Conservation (phyloP, 228 moss, liverwort and hornwort species). For the Sphagnum fallax region DNA sequence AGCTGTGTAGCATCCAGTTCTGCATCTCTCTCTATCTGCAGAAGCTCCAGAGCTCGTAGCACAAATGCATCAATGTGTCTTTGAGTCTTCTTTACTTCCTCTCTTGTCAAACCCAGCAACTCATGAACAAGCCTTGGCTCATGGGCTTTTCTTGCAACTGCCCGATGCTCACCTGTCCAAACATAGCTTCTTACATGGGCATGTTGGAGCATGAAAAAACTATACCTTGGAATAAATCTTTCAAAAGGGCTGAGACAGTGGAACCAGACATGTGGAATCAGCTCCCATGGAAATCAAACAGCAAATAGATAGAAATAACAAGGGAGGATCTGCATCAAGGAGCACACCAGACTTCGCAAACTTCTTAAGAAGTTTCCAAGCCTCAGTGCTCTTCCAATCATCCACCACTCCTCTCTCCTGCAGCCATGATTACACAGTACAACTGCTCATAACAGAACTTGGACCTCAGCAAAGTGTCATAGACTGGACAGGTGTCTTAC, state of each 20-base stretch:
- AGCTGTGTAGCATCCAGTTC: conserved; percentile 92
- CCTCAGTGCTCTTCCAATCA: conserved; percentile 64
- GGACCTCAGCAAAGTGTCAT: background rate
- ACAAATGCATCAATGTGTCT: conserved; percentile 65
- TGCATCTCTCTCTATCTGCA: conserved; percentile 83
- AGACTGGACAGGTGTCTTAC: too few relatives aligned
- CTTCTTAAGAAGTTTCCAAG: conserved; percentile 78
- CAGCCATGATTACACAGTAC: conserved; percentile 5
- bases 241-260: background rate
- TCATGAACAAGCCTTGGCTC: conserved; percentile 58
- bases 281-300: background rate
- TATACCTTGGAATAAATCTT: too few relatives aligned
- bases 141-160: conserved; percentile 54
- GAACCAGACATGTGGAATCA: background rate
- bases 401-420: conserved; percentile 58
- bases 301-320: background rate
- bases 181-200: background rate
- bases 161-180: conserved; percentile 67
- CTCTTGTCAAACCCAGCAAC: conserved; percentile 58
- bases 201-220: background rate
- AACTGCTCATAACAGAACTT: background rate
- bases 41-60: conserved; percentile 55
- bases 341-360: conserved; percentile 73
- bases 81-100: conserved; percentile 59
- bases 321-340: background rate